Evolutionary conservation across 2,329 filamentous ascomycete species (phyloP).

Genomic region (Penicillium sp.): DNA sequence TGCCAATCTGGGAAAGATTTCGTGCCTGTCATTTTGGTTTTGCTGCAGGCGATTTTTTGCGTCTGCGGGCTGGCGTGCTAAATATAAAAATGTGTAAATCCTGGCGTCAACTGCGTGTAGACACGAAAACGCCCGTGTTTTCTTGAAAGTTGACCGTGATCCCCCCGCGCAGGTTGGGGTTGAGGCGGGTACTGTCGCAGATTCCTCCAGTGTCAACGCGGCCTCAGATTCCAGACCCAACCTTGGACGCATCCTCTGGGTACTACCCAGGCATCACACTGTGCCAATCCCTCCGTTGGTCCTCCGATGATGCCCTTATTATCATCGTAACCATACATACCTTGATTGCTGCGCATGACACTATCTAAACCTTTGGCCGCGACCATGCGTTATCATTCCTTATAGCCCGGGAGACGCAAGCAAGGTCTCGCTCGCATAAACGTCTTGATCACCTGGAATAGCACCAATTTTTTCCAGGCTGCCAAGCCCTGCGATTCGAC

Average conservation of each 20-base stretch:
- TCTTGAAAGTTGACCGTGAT: not conserved
- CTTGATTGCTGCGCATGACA: not conserved
- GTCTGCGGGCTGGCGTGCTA: not conserved
- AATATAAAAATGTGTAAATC: no score
- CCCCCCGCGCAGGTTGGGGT: not conserved
- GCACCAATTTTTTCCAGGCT: not conserved
- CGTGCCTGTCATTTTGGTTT: not conserved
- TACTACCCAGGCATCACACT: not conserved
- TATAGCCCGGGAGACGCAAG: not conserved
- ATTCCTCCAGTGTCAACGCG: not conserved
- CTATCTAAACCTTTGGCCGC: not conserved
- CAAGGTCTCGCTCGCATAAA: not conserved
- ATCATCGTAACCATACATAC: not conserved
- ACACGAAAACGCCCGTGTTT: not conserved
- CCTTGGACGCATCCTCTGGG: not conserved
- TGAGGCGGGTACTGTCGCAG: not conserved
- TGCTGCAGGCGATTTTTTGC: not conserved
- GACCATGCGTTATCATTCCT: not conserved
- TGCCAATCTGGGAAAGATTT: slow-evolving; percentile 4
- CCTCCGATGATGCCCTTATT: not conserved
- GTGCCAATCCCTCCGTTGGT: not conserved
- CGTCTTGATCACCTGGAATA: no score
- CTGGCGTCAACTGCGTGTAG: not conserved
- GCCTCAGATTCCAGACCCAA: not conserved
- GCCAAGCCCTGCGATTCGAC: not conserved